phyloP scores from a whole-genome alignment of 345 rosid species.

The Gossypium longicalyx region DNA sequence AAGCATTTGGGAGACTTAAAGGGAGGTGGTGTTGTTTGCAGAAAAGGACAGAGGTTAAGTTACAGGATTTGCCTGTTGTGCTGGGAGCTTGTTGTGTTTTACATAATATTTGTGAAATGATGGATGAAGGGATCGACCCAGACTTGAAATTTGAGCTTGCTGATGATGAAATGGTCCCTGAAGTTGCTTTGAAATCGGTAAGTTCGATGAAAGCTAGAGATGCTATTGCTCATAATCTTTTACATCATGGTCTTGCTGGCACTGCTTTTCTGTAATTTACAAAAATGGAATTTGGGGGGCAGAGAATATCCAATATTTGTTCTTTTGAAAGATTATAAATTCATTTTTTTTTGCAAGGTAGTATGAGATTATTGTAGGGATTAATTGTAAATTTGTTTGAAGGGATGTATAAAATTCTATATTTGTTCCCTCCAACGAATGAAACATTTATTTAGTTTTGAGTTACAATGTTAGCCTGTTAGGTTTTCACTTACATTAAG shows the following conservation, averaged over 20 bases:
- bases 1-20: slow-evolving; percentile 6
- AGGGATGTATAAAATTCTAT: neutral
- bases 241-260: slow-evolving; percentile 11
- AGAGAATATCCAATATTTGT: neutral
- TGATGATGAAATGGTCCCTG: slow-evolving; percentile 10
- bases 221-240: slow-evolving; percentile 10
- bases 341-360: neutral
- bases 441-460: neutral
- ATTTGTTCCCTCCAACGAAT: neutral
- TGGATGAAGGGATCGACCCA: neutral
- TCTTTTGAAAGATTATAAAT: neutral
- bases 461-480: neutral
- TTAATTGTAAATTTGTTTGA: slow-evolving; percentile 12
- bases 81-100: slow-evolving; percentile 7
- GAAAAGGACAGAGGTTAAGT: slow-evolving; percentile 8
- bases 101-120: slow-evolving; percentile 9
- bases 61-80: slow-evolving; percentile 9
- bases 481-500: neutral
- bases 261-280: neutral
- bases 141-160: slow-evolving; percentile 2
- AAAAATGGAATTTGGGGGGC: neutral
- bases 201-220: slow-evolving; percentile 13
- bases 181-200: slow-evolving; percentile 9
- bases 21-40: slow-evolving; percentile 8
- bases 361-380: neutral